Evolutionary conservation across 371 early-diverging fungal genomes (phyloP).

Genomic region (Umbelopsis sp.): DNA sequence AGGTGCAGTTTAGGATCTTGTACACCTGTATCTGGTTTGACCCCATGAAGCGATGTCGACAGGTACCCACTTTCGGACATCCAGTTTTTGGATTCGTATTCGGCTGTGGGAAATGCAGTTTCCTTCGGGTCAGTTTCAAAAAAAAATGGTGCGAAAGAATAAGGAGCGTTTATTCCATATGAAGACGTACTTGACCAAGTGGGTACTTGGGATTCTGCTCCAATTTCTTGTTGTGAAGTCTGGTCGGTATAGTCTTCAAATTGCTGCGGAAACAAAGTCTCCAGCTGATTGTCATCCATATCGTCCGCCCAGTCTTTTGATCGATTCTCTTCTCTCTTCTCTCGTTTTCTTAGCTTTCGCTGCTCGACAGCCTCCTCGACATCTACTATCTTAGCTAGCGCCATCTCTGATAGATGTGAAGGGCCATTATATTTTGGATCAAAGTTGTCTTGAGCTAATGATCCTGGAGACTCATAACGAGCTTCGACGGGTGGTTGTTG

Average conservation of each 20-base stretch:
- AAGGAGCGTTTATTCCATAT: slow-evolving; percentile 1
- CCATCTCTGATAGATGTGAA: not conserved
- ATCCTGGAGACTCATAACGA: not conserved
- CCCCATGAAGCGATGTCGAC: not conserved
- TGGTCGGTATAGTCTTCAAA: not conserved
- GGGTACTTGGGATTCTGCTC: not conserved
- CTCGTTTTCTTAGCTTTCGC: not conserved
- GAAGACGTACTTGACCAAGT: not conserved
- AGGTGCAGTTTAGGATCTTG: not conserved
- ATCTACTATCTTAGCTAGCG: not conserved
- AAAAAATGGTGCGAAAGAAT: not conserved
- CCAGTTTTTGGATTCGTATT: not conserved
- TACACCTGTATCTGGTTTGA: not conserved
- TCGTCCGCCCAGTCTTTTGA: slow-evolving; percentile 1
- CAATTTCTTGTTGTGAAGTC: not conserved
- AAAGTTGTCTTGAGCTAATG: not conserved
- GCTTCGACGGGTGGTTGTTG: not conserved
- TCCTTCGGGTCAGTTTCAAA: not conserved
- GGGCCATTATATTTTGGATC: too few relatives aligned
- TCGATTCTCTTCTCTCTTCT: not conserved
- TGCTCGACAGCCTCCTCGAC: not conserved
- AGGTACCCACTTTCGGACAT: not conserved
- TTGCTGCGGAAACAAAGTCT: not conserved
- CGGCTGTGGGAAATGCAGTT: not conserved
- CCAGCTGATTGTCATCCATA: not conserved